Base-by-base conservation (phyloP, 2,329 filamentous ascomycete species). In the Monosporascus sp. region DNA sequence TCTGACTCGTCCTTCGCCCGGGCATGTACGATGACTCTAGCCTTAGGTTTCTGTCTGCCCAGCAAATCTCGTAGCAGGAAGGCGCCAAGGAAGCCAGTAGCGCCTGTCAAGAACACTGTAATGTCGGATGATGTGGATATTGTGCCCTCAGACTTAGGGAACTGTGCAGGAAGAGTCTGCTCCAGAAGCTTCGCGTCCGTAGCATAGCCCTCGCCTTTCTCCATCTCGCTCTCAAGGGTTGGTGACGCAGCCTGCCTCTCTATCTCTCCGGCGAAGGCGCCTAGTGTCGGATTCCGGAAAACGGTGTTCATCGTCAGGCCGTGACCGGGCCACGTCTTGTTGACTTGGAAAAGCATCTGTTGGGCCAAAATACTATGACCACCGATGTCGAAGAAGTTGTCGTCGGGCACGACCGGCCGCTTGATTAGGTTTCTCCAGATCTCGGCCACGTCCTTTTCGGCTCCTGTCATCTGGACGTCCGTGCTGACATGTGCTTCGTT, bases 291-390 rank as follows among this genome's bases (percentile, higher is more conserved):
- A 14, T 49, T 49, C 5, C 48, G 20, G 48, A 49, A 49, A 8
- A 41, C 22, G 16, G 34, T 49, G 20, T 49, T 41, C 34, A 41
- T 49, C 9, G 34, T 20, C 24, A 49, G 31, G 14, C 38, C 38
- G 20, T 17, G 38, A 8, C 20, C 34, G 20, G 31, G 34, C 48
- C 20, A 49, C 27, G 11, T 49, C 31, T 49, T 41, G 34, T 49
- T 45, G n/a, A 88, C 77, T 56, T 84, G 81, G 57, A 87, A 82
- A 44, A 89, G 76, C 71, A 90, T 83, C 60, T 87, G 82, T 58
- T 90, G 86, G 1, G 85, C 86, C 45, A 88, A 77, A 63, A 90
- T 87, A 69, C 82, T 86, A 69, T 90, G 84, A 14, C 86, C 87
- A 50, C 87, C 87, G 53, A 88, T 75, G 58, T 89, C 85, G 63